These are phyloP conservation scores for Kluyveromyces sp. DNA, from an alignment of 1,139 yeast genomes.

Conservation along the genomic window DNA sequence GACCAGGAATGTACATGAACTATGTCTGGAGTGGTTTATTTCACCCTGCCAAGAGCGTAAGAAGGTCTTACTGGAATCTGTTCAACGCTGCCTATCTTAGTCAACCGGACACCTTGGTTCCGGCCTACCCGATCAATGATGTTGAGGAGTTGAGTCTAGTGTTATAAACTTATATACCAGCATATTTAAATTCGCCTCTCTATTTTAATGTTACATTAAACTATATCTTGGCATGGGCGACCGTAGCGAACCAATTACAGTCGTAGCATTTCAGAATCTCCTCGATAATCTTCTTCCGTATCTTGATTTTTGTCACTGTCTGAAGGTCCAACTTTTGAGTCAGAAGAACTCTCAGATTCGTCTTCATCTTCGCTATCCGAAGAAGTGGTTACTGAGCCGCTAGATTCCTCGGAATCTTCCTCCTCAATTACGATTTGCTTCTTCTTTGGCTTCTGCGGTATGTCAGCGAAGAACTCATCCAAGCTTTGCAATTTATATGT, in stretches of 20 bases:
- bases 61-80: slow-evolving; percentile 79
- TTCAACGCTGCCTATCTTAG: slow-evolving; percentile 74
- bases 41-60: slow-evolving; percentile 87
- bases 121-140: slow-evolving; percentile 64
- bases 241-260: no score
- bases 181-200: no score
- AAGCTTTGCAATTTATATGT: slow-evolving; percentile 63
- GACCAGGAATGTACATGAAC: slow-evolving; percentile 66
- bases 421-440: slow-evolving; percentile 32
- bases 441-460: slow-evolving; percentile 29
- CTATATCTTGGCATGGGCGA: no score
- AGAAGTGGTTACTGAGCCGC: slow-evolving; percentile 23
- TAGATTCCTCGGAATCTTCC: slow-evolving; percentile 19
- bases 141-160: slow-evolving; percentile 38
- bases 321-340: slow-evolving; percentile 7
- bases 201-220: no score
- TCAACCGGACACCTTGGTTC: slow-evolving; percentile 69
- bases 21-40: slow-evolving; percentile 85
- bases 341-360: slow-evolving; percentile 21
- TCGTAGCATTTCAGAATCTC: no score
- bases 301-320: slow-evolving; percentile 3
- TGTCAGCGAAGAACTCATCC: slow-evolving; percentile 77
- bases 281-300: slow-evolving; percentile 9
- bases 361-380: slow-evolving; percentile 12
- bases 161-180: no score